Conservation (phyloP, 2,329 filamentous ascomycete species). For the Ophiocordyceps unilateralis region DNA sequence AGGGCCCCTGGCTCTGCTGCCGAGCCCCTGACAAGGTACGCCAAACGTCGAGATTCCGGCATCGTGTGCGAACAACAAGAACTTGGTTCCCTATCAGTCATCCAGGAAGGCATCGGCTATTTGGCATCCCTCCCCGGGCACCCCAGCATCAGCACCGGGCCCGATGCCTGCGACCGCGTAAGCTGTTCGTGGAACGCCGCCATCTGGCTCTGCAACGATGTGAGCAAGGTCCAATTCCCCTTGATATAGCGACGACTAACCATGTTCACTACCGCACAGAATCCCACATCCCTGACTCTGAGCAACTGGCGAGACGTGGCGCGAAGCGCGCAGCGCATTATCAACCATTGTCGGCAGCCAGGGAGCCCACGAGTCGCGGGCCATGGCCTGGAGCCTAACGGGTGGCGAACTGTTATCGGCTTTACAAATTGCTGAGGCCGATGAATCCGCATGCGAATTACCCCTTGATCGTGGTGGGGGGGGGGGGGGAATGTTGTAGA, state of each 20-base stretch:
- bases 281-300: background rate
- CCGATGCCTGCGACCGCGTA: background rate
- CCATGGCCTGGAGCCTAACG: background rate
- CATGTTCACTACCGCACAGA: background rate
- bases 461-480: background rate
- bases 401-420: background rate
- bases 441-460: background rate
- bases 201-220: background rate
- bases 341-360: background rate
- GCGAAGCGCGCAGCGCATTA: background rate
- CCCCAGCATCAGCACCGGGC: background rate
- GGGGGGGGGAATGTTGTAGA: too few species aligned
- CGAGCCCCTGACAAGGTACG: background rate
- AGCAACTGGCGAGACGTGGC: background rate
- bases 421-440: background rate
- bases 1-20: too few species aligned
- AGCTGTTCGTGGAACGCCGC: background rate
- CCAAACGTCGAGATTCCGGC: background rate
- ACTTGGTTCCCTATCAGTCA: background rate
- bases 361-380: background rate
- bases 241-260: background rate
- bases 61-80: background rate
- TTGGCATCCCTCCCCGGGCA: background rate
- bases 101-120: background rate
- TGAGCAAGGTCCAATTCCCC: background rate